Base-by-base conservation (phyloP, 1,284 basidiomycete species). In the Marasmius fiardii region DNA sequence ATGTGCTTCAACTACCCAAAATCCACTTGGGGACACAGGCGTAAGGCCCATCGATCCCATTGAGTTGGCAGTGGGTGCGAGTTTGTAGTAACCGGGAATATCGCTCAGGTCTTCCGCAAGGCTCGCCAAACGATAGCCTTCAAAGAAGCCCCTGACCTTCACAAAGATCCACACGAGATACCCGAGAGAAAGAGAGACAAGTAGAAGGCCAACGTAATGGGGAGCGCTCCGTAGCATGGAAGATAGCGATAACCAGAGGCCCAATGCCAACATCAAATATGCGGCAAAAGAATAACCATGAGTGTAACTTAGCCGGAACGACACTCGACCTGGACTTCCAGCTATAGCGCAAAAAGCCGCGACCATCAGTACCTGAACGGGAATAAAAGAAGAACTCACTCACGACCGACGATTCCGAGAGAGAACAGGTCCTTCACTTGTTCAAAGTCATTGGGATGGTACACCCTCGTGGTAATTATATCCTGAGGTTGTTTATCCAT, bases 121-220 rank as follows among this genome's bases (percentile, higher is more conserved):
- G 16, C 47, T 33, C n/a, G 47, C 47, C 14, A 49, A 31, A 33
- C 47, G 47, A 20, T 49, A 49, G 18, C 47, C 47, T 49, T 49
- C 47, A 20, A 28, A 49, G 47, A 49, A 49, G 1, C 14, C 26
- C n/a, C 28, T n/a, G 18, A 49, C 31, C 16, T 49, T 31, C 14
- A 31, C 28, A 20, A 31, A 49, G 26, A 49, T 49, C 47, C 47
- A 49, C 14, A 49, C 26, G 1, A 49, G 12, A 26, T 49, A 49
- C 10, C n/a, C 28, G 47, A 49, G n/a, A 8, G 47, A 24, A 18
- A 49, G 24, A 16, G 14, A 24, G 8, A 49, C 26, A 3, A 49
- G n/a, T n/a, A 33, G 8, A n/a, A 33, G n/a, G 4, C 47, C 47
- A 3, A 31, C 14, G 31, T 49, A 33, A 16, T 49, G 47, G 14